Base-by-base conservation (phyloP, 768 basidiomycete species). In the Tephrocybe sp. region DNA sequence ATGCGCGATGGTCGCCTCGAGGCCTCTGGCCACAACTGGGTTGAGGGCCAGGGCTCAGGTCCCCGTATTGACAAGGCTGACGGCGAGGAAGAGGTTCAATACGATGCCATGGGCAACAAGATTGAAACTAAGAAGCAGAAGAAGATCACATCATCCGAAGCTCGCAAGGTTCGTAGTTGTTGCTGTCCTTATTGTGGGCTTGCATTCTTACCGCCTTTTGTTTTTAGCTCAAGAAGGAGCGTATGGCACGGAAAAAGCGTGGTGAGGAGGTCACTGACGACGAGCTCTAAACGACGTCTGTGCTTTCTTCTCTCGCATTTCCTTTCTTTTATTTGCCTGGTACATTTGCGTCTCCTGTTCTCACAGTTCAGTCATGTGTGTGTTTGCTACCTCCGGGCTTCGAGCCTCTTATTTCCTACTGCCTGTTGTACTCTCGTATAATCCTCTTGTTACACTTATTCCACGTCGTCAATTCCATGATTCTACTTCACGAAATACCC, bases 61-160 rank as follows among this genome's bases (percentile, higher is more conserved):
- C 69, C 93, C 37, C 85, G 94, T 50, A 98, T 99, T 61, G 97
- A 97, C 81, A 89, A 93, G 83, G 82, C 82, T 63, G 88, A 82
- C 5, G 94, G 86, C 42, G 91, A 91, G 59, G 94, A 97, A 54
- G 91, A 94, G 42, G 93, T 83, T 33, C 73, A 80, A 61, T 98
- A 89, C 65, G 97, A 99, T 67, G 97, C 97, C 19, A 91, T 99
- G 89, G 95, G 95, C 53, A 97, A 97, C 88, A 94, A 94, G 84
- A 73, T 94, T 56, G 89, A 90, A 54, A 68, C 34, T 58, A 89
- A 84, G 73, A 94, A 95, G 82, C 60, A 66, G 61, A 94, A 91
- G 82, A 95, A 95, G 78, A 59, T 91, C 55, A 85, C 86, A 11
- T 74, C 94, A 22, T 65, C 78, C 23, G 95, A 98, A 66, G 79